Evolutionary conservation across 2,329 filamentous ascomycete species (phyloP).

Genomic region (Triangularia setosa): DNA sequence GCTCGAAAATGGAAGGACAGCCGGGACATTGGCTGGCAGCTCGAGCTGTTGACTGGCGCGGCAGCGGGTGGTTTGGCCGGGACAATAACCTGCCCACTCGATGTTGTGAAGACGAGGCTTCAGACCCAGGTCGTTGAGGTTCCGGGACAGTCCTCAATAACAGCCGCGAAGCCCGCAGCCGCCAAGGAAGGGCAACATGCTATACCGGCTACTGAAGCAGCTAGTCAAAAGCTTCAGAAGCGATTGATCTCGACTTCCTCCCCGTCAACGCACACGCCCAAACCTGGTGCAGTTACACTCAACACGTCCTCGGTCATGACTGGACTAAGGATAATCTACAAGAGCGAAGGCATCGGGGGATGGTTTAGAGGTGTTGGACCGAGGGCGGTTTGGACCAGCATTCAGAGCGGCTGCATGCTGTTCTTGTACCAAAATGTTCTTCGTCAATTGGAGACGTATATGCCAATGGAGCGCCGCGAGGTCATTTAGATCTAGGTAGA

Average conservation of each 20-base stretch:
- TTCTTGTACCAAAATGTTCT: constrained; percentile 89
- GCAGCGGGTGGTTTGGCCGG: constrained; percentile 89
- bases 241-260: constrained; percentile 85
- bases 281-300: constrained; percentile 73
- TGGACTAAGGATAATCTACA: constrained; percentile 83
- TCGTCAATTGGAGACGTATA: constrained; percentile 63
- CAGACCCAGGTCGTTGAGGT: constrained; percentile 71
- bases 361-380: constrained; percentile 96
- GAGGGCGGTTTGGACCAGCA: constrained; percentile 91
- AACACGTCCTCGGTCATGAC: constrained; percentile 87
- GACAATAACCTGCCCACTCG: constrained; percentile 89
- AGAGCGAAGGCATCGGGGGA: constrained; percentile 78
- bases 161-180: background rate
- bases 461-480: constrained; percentile 33
- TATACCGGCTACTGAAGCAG: constrained; percentile 28
- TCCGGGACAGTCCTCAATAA: constrained; percentile 32
- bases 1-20: constrained; percentile 75
- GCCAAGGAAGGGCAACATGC: constrained; percentile 20
- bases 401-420: constrained; percentile 95
- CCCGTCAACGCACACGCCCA: constrained; percentile 75
- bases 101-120: constrained; percentile 94
- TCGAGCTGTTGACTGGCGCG: constrained; percentile 87
- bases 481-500: constrained; percentile 13
- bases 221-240: constrained; percentile 48
- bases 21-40: constrained; percentile 75